Conservation (phyloP, 352 stramenopile species). For the Phytophthora syringae region DNA sequence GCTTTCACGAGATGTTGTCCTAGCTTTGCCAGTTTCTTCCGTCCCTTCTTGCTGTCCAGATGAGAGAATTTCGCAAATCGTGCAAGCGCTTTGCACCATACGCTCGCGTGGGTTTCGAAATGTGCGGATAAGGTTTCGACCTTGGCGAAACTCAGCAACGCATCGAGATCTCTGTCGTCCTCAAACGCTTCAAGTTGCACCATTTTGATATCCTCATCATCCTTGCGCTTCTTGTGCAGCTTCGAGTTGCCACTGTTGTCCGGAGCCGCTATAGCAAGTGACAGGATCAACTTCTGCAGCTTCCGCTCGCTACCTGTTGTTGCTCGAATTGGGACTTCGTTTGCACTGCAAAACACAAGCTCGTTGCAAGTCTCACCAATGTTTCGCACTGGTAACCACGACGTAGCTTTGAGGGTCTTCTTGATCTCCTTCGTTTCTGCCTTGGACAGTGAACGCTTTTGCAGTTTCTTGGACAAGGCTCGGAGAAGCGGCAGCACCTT, state of each 20-base stretch:
- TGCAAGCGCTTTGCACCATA: constrained; percentile 45
- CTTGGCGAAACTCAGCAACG: constrained; percentile 46
- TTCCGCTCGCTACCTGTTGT: constrained; percentile 41
- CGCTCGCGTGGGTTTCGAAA: constrained; percentile 30
- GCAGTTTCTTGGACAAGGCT: constrained; percentile 47
- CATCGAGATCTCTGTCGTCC: constrained; percentile 29
- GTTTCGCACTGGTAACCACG: constrained; percentile 46
- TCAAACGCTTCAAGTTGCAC: constrained; percentile 32
- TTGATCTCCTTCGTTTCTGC: constrained; percentile 50
- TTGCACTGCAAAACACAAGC: constrained; percentile 30
- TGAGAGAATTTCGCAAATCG: constrained; percentile 5
- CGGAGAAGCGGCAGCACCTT: constrained; percentile 50
- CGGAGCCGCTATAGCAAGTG: constrained; percentile 27
- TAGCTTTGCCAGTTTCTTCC: constrained; percentile 42
- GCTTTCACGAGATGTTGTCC: constrained; percentile 29
- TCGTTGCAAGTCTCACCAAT: constrained; percentile 11
- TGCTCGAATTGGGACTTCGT: constrained; percentile 41
- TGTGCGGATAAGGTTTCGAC: constrained; percentile 35
- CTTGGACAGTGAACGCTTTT: constrained; percentile 50
- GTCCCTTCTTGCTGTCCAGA: constrained; percentile 25
- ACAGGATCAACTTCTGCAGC: constrained; percentile 46
- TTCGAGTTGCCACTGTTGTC: background rate
- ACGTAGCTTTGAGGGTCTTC: constrained; percentile 45
- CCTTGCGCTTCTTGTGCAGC: constrained; percentile 2
- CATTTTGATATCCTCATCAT: constrained; percentile 31